Percentiles rank a stretch among this genome's conserved stretches.
Conservation (phyloP, 345 rosid species). For the Salix arbutifolia region DNA sequence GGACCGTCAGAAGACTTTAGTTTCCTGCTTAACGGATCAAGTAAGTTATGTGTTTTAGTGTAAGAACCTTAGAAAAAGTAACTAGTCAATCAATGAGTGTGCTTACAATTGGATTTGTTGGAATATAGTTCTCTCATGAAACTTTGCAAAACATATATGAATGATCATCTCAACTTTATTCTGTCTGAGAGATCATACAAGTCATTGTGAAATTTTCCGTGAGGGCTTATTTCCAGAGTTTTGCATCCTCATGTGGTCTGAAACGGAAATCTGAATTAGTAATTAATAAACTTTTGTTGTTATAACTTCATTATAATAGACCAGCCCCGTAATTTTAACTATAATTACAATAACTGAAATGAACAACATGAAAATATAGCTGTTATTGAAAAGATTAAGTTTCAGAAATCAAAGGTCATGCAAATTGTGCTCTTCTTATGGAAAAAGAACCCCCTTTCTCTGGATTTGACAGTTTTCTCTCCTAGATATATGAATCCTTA, state of each 20-base stretch:
- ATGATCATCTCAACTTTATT: neutral
- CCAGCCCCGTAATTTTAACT: too few relatives aligned
- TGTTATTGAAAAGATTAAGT: neutral
- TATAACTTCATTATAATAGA: neutral
- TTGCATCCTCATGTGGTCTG: neutral
- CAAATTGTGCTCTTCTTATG: neutral
- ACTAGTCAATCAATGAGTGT: neutral
- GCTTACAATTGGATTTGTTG: neutral
- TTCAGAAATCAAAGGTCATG: neutral
- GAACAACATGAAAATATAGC: neutral
- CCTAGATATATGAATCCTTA: neutral
- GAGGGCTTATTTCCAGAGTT: neutral
- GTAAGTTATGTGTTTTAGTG: conserved; percentile 33
- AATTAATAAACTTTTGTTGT: neutral
- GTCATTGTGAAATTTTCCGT: neutral
- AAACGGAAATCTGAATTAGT: neutral
- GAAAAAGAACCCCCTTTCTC: neutral
- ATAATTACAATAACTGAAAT: neutral
- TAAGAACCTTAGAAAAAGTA: neutral
- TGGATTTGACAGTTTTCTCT: neutral
- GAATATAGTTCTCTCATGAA: neutral
- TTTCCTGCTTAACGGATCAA: conserved; percentile 42
- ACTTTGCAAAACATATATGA: conserved; percentile 1
- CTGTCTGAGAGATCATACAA: neutral
- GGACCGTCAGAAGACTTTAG: conserved; percentile 51